A percentile compares a stretch with the other conserved stretches of the same genome.
phyloP scores from a whole-genome alignment of 1,139 yeast genomes.

The Debaryomyces singareniensis region DNA sequence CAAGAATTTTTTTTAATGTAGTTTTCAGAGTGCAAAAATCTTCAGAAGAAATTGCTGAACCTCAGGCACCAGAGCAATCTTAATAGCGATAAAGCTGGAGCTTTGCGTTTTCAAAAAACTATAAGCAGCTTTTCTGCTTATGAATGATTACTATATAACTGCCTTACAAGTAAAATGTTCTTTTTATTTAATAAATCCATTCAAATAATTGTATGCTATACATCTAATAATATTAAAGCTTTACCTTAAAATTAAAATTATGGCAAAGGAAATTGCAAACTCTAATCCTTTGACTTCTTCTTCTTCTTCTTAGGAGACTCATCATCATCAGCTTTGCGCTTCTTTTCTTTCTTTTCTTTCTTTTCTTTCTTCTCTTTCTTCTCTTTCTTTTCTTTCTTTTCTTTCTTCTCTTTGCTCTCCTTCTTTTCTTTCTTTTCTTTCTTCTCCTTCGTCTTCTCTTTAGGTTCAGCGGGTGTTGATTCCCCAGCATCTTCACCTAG shows the following conservation, averaged over 20 bases:
- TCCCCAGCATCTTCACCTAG: conserved; percentile 19
- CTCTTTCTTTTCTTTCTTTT: conserved; percentile 51
- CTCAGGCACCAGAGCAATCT: neutral
- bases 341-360: conserved; percentile 48
- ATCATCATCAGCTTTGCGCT: conserved; percentile 46
- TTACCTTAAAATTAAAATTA: too few relatives aligned
- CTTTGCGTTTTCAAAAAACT: too few relatives aligned
- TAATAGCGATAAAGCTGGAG: too few relatives aligned
- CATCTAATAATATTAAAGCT: too few relatives aligned
- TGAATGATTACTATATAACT: too few relatives aligned
- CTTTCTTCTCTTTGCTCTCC: conserved; percentile 39
- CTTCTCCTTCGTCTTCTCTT: conserved; percentile 33
- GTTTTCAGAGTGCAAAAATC: conserved; percentile 12
- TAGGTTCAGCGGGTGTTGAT: conserved; percentile 17
- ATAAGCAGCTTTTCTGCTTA: too few relatives aligned
- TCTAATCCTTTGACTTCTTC: conserved; percentile 47
- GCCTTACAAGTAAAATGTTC: too few relatives aligned
- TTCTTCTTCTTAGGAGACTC: conserved; percentile 41
- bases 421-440: conserved; percentile 46
- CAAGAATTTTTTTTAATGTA: conserved; percentile 36
- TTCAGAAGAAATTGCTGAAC: neutral
- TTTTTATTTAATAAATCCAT: too few relatives aligned
- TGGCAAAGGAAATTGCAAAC: too few relatives aligned
- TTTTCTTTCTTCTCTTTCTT: conserved; percentile 51
- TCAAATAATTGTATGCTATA: too few relatives aligned